These are phyloP conservation scores for Penicillium cinerascens DNA, from an alignment of 495 filamentous ascomycete genomes.

Conservation along the genomic window DNA sequence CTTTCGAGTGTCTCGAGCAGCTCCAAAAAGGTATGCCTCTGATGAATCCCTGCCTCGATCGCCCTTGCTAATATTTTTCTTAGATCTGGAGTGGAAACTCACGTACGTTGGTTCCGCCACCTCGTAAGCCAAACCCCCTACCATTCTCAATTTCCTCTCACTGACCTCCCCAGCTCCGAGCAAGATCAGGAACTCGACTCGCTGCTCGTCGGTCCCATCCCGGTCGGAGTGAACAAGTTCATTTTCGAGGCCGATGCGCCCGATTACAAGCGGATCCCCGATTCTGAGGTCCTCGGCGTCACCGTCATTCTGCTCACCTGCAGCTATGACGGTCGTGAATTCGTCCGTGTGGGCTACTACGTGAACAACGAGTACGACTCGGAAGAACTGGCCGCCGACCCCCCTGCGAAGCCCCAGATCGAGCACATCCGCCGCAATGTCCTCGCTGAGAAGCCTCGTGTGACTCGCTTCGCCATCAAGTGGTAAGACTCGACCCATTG, in stretches of 20 bases:
- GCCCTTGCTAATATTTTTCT: constrained; percentile 3
- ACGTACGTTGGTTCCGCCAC: constrained; percentile 98
- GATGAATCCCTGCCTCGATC: not conserved
- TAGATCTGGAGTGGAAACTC: constrained; percentile 98
- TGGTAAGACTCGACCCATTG: constrained; percentile 58
- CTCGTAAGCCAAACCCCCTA: constrained; percentile 58
- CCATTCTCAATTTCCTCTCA: constrained; percentile 10
- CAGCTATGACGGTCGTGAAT: constrained; percentile 93
- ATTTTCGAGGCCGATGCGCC: constrained; percentile 94
- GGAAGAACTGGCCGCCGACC: constrained; percentile 81
- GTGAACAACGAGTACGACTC: constrained; percentile 98
- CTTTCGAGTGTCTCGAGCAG: constrained; percentile 92
- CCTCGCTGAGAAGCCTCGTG: constrained; percentile 92
- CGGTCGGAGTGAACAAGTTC: constrained; percentile 97
- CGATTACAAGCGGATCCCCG: constrained; percentile 81
- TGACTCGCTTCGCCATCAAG: constrained; percentile 98
- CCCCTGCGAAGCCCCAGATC: constrained; percentile 84
- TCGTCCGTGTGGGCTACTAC: constrained; percentile 98
- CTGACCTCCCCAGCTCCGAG: constrained; percentile 61
- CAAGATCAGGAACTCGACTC: constrained; percentile 98
- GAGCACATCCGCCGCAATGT: constrained; percentile 90
- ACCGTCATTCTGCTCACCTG: constrained; percentile 96
- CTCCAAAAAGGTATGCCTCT: constrained; percentile 73
- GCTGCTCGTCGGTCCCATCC: constrained; percentile 92
- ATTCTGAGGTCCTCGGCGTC: constrained; percentile 91